Evolutionary conservation across 176 grass and related monocot genomes (phyloP).

Genomic region (Pharus latifolius): DNA sequence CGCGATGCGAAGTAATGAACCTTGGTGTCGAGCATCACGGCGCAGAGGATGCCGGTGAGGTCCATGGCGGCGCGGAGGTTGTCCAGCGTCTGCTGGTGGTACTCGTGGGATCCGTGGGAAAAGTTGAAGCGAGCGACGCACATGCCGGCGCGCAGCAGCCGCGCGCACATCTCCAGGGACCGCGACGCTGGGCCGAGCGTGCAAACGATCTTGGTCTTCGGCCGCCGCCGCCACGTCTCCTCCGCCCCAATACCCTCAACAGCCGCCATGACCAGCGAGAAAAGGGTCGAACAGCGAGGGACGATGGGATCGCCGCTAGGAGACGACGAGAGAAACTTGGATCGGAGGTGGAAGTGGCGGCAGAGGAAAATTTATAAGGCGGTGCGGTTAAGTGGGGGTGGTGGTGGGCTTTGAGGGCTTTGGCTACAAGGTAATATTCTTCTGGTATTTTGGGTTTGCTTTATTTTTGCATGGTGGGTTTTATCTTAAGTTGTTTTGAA

Average conservation of each 20-base stretch:
- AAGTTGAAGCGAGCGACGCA: conserved; percentile 92
- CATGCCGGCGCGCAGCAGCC: conserved; percentile 73
- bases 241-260: conserved; percentile 6
- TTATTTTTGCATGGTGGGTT: no score
- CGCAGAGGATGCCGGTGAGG: conserved; percentile 65
- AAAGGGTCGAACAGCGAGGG: no score
- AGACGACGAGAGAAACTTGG: background rate
- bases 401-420: background rate
- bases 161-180: conserved; percentile 78
- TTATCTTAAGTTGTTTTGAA: no score
- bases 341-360: background rate
- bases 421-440: background rate
- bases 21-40: conserved; percentile 95
- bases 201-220: conserved; percentile 90
- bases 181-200: conserved; percentile 76
- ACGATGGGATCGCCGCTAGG: no score
- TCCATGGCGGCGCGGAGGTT: conserved; percentile 77
- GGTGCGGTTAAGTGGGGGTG: background rate
- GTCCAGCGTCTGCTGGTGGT: conserved; percentile 81
- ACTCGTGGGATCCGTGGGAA: conserved; percentile 82
- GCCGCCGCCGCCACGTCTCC: conserved; percentile 28
- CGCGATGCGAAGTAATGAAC: background rate
- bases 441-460: no score
- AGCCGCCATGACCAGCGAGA: conserved; percentile 22
- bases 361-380: conserved; percentile 4